Percentiles rank a stretch among this genome's conserved stretches.
Conservation (phyloP, 306 rosid genomes). For the Medicago lupulina region DNA sequence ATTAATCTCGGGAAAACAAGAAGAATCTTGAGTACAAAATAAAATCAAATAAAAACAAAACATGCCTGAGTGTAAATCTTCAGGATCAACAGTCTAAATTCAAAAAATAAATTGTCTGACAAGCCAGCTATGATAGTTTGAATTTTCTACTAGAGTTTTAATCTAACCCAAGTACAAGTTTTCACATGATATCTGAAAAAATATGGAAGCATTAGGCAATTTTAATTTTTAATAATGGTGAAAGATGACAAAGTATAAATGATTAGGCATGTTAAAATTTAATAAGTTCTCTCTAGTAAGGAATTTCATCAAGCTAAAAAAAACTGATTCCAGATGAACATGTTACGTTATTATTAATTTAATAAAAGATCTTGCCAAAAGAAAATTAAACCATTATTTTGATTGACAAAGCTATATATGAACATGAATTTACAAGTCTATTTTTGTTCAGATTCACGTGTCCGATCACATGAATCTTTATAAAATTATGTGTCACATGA, state of each 20-base stretch:
- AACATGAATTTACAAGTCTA: slow-evolving; percentile 39
- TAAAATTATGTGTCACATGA: slow-evolving; percentile 52
- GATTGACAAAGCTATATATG: slow-evolving; percentile 17
- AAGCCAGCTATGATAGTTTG: slow-evolving; percentile 54
- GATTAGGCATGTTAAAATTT: slow-evolving; percentile 26
- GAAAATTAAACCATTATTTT: slow-evolving; percentile 17
- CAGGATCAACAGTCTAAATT: slow-evolving; percentile 38
- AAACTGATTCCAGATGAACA: slow-evolving; percentile 3
- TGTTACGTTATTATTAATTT: not conserved
- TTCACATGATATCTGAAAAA: slow-evolving; percentile 46
- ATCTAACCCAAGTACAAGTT: slow-evolving; percentile 38
- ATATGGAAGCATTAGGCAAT: slow-evolving; percentile 34
- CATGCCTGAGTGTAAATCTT: slow-evolving; percentile 37
- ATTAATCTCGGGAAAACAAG: slow-evolving; percentile 47
- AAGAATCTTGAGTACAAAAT: slow-evolving; percentile 44
- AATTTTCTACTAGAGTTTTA: slow-evolving; percentile 37
- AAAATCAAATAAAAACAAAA: slow-evolving; percentile 42
- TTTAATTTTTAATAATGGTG: slow-evolving; percentile 30
- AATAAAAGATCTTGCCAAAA: not conserved
- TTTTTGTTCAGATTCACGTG: slow-evolving; percentile 51
- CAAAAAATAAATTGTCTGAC: slow-evolving; percentile 45
- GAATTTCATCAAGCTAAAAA: slow-evolving; percentile 33
- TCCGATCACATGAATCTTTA: slow-evolving; percentile 46
- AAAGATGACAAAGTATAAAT: slow-evolving; percentile 43
- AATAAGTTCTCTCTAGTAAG: not conserved